Evolutionary conservation across 2,329 filamentous ascomycete genomes (phyloP).

Genomic region (Seiridium cupressi): DNA sequence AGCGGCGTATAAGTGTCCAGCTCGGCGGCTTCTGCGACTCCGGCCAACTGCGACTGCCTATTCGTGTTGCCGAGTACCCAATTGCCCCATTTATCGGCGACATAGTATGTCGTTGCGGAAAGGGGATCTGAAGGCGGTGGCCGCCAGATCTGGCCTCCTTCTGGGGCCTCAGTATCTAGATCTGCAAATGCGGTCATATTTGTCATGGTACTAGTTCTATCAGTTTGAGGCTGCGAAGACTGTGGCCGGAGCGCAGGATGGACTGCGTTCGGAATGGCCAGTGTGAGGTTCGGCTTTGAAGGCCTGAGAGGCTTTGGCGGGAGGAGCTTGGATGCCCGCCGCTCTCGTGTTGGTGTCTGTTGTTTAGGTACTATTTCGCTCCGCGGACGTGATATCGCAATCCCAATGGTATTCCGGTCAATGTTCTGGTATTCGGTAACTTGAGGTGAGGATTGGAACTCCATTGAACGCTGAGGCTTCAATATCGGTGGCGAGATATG

Average conservation of each 20-base stretch:
- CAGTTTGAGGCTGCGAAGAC: slow-evolving; percentile 48
- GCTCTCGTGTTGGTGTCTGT: slow-evolving; percentile 21
- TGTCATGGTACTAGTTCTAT: slow-evolving; percentile 41
- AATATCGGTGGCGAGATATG: slow-evolving; percentile 41
- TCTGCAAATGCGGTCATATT: slow-evolving; percentile 30
- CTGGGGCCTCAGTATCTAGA: slow-evolving; percentile 27
- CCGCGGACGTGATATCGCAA: slow-evolving; percentile 40
- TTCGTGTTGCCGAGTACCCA: slow-evolving; percentile 47
- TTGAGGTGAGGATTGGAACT: slow-evolving; percentile 18
- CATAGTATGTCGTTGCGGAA: slow-evolving; percentile 45
- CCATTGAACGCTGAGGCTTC: slow-evolving; percentile 20
- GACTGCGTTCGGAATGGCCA: slow-evolving; percentile 30
- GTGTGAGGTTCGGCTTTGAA: slow-evolving; percentile 40
- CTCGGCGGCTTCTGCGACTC: slow-evolving; percentile 18
- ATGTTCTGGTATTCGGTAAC: slow-evolving; percentile 7
- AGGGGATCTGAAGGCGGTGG: slow-evolving; percentile 44
- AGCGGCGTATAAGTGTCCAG: slow-evolving; percentile 27
- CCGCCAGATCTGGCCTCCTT: slow-evolving; percentile 46
- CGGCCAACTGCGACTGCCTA: slow-evolving; percentile 19
- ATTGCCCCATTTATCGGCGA: slow-evolving; percentile 52
- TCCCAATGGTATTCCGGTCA: slow-evolving; percentile 36
- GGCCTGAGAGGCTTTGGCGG: slow-evolving; percentile 33
- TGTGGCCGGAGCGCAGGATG: slow-evolving; percentile 22
- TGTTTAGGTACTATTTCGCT: slow-evolving; percentile 15
- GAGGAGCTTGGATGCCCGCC: slow-evolving; percentile 41